Conservation (phyloP, 73 alveolate species). For the Uronychia binucleata region DNA sequence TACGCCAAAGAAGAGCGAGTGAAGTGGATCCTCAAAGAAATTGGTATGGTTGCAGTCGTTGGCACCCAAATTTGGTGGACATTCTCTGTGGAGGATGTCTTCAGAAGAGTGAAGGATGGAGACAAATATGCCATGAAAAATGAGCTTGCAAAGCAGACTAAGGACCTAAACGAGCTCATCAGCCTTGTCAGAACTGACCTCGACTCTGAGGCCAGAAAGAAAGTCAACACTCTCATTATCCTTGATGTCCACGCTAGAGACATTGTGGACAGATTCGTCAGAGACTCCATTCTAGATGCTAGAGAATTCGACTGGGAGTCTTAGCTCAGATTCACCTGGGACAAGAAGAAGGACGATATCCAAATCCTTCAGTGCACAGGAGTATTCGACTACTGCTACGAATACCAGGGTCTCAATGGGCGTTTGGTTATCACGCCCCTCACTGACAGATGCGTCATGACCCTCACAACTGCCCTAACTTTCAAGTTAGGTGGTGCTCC, state of each 20-base stretch:
- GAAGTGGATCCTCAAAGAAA: conserved; percentile 91
- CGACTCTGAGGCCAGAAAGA: conserved; percentile 85
- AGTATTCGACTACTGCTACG: conserved; percentile 89
- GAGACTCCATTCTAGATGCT: conserved; percentile 97
- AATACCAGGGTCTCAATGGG: conserved; percentile 96
- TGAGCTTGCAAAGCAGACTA: conserved; percentile 91
- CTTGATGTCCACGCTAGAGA: conserved; percentile 99
- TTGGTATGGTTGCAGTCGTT: conserved; percentile 98
- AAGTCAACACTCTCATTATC: conserved; percentile 96
- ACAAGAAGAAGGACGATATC: conserved; percentile 94
- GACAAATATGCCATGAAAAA: conserved; percentile 99
- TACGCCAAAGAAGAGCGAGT: conserved; percentile 96
- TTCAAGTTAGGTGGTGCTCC: conserved; percentile 99
- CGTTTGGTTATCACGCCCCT: conserved; percentile 99
- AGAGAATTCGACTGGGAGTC: conserved; percentile 99
- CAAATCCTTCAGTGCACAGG: conserved; percentile 97
- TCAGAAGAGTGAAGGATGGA: conserved; percentile 98
- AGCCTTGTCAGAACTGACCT: conserved; percentile 96
- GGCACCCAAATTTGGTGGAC: conserved; percentile 99
- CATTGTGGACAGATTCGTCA: conserved; percentile 91
- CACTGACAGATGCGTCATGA: conserved; percentile 99
- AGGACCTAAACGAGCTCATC: conserved; percentile 91
- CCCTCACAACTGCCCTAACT: conserved; percentile 98
- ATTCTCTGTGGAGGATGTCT: conserved; percentile 99
- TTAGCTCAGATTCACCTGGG: conserved; percentile 99